Base-by-base conservation (phyloP, 805 yeast species). In the Metschnikowia lunata region DNA sequence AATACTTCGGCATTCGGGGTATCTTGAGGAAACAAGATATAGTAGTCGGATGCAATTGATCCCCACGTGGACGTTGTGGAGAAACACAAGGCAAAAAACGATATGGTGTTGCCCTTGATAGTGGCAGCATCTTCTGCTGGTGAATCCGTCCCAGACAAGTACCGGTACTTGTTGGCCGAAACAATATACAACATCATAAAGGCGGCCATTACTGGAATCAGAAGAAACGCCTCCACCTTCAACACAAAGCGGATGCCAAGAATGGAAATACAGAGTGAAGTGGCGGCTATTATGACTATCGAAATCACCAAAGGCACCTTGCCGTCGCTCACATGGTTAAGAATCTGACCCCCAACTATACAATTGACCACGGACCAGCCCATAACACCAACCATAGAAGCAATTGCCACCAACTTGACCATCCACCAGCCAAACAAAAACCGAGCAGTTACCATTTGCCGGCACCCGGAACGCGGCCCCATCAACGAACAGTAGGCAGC, bases 351-450 rank as follows among this genome's bases (percentile, higher is more conserved):
- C 32, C 95, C 96, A 45, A 87, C 82, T 39, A 88, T 93, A 53
- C 85, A 78, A 59, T 87, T 88, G n/a, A 88, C 89, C 30, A 88
- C 82, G n/a, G 91, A 79, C 96, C 96, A 88, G n/a, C 96, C 96
- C 54, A 86, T 61, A 12, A 84, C 83, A 39, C 96, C 95, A 35
- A 85, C 62, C 46, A 85, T 79, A 36, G 87, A 77, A 32, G 85
- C 78, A 34, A 88, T 61, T 6, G 88, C 82, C 37, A 87, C 85
- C 43, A 87, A 68, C 61, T 85, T 83, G 33, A 88, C 89, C 52
- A 82, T 79, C 83, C 84, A 85, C 81, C 90, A 83, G 1, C 97
- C 97, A 60, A 88, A 88, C 37, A 87, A 67, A 54, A 75, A 87
- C 49, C 95, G 72, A 1, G 89, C 83, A 18, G 86, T 75, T 8